phyloP scores from a whole-genome alignment of 1,284 basidiomycete species.

The Butyriboletus appendiculatus region DNA sequence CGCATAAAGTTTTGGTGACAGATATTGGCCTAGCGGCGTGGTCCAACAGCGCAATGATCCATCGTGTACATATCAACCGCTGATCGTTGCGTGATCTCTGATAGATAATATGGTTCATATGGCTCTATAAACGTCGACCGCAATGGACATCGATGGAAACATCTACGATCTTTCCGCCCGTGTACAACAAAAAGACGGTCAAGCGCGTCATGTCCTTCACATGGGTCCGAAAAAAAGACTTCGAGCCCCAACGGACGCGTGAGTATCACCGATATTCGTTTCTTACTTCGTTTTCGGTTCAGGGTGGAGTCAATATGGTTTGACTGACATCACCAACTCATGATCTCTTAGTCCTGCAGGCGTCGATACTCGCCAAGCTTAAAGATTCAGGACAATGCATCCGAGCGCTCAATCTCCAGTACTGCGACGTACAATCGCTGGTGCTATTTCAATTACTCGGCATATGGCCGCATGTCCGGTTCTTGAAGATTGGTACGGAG shows the following conservation, averaged over 20 bases:
- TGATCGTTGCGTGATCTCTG: too few species aligned
- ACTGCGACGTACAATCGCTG: constrained; percentile 45
- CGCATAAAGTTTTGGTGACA: too few species aligned
- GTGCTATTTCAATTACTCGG: constrained; percentile 45
- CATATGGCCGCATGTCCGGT: constrained; percentile 41
- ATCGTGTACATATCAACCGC: too few species aligned
- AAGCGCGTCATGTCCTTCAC: constrained; percentile 14
- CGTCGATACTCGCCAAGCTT: constrained; percentile 23
- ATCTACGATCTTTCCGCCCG: neutral
- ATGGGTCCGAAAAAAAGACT: constrained; percentile 14
- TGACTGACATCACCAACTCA: neutral
- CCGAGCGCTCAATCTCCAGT: constrained; percentile 40
- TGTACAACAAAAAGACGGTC: neutral
- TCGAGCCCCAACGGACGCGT: constrained; percentile 8
- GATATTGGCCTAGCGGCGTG: too few species aligned
- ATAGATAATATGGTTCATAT: too few species aligned
- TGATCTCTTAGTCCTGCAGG: neutral
- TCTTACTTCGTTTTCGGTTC: neutral
- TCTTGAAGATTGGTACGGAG: constrained; percentile 43
- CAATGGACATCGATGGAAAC: too few species aligned
- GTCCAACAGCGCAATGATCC: too few species aligned
- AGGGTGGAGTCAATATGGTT: neutral
- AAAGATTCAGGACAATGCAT: constrained; percentile 28
- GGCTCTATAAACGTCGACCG: too few species aligned
- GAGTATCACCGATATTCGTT: neutral